These are phyloP conservation scores for Aspergillus puulaauensis DNA, from an alignment of 2,329 filamentous ascomycete genomes.

Conservation along the genomic window DNA sequence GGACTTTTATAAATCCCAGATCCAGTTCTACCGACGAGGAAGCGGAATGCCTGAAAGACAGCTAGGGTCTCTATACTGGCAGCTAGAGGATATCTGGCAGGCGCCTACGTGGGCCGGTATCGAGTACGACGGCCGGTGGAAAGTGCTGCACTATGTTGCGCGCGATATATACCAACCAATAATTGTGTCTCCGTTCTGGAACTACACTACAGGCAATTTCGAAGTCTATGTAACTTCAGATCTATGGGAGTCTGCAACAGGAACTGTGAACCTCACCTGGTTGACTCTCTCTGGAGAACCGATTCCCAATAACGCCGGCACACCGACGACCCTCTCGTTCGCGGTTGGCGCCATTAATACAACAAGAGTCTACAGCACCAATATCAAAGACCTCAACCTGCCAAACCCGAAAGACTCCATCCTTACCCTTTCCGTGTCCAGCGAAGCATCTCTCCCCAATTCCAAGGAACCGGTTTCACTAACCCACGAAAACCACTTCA, in stretches of 20 bases:
- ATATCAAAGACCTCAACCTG: conserved; percentile 36
- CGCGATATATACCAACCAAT: conserved; percentile 59
- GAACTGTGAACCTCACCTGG: conserved; percentile 53
- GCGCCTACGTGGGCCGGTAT: conserved; percentile 64
- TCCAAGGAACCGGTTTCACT: conserved; percentile 39
- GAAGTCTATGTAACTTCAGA: conserved; percentile 59
- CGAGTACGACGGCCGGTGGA: conserved; percentile 64
- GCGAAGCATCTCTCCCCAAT: conserved; percentile 50
- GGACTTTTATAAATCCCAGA: conserved; percentile 61
- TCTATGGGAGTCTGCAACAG: conserved; percentile 52
- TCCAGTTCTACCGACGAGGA: conserved; percentile 61
- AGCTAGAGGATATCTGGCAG: conserved; percentile 65
- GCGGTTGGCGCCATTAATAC: conserved; percentile 54
- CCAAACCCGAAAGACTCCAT: conserved; percentile 39
- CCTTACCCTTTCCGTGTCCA: conserved; percentile 47
- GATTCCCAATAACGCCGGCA: conserved; percentile 39
- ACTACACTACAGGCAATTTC: conserved; percentile 51
- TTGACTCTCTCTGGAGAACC: conserved; percentile 49
- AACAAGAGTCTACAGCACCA: conserved; percentile 46
- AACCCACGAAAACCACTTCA: conserved; percentile 53
- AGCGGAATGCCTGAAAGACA: conserved; percentile 59
- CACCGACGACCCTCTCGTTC: conserved; percentile 36
- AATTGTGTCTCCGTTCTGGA: conserved; percentile 60
- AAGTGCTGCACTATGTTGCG: conserved; percentile 59
- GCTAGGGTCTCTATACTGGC: conserved; percentile 63